Conservation (phyloP, 306 rosid species). For the Prunus mongolica region DNA sequence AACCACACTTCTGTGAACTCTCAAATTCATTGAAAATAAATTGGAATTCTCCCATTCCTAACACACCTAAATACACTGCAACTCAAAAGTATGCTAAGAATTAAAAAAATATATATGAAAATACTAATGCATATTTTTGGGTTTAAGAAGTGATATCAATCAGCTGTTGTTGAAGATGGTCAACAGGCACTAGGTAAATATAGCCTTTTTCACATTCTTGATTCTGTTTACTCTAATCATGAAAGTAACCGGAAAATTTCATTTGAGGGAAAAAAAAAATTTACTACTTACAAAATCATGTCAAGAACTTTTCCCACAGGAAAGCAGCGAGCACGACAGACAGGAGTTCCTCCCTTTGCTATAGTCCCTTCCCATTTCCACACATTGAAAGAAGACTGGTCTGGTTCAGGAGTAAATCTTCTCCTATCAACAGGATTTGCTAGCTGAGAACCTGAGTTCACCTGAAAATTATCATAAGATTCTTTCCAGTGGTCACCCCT, state of each 20-base stretch:
- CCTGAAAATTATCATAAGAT: slow-evolving; percentile 54
- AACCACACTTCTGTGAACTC: neutral
- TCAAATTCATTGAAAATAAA: neutral
- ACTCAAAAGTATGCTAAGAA: neutral
- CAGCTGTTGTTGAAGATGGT: neutral
- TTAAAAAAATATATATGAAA: neutral
- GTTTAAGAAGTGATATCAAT: neutral
- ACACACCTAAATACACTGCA: neutral
- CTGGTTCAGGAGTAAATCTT: slow-evolving; percentile 67
- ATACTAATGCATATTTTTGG: neutral
- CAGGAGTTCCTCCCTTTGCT: slow-evolving; percentile 97
- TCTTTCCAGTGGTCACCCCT: slow-evolving; percentile 62
- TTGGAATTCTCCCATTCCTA: neutral
- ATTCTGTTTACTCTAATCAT: neutral
- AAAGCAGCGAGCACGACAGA: slow-evolving; percentile 96
- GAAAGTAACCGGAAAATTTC: neutral
- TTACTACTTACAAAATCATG: slow-evolving; percentile 65
- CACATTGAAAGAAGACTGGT: slow-evolving; percentile 50
- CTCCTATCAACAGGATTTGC: slow-evolving; percentile 48
- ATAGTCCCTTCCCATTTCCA: slow-evolving; percentile 99
- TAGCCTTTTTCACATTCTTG: neutral
- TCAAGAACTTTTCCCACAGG: slow-evolving; percentile 92
- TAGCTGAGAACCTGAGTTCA: slow-evolving; percentile 45
- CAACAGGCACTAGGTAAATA: neutral
- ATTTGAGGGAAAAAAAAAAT: neutral